Conservation (phyloP, 805 yeast species). For the Yamadazyma insecticola region DNA sequence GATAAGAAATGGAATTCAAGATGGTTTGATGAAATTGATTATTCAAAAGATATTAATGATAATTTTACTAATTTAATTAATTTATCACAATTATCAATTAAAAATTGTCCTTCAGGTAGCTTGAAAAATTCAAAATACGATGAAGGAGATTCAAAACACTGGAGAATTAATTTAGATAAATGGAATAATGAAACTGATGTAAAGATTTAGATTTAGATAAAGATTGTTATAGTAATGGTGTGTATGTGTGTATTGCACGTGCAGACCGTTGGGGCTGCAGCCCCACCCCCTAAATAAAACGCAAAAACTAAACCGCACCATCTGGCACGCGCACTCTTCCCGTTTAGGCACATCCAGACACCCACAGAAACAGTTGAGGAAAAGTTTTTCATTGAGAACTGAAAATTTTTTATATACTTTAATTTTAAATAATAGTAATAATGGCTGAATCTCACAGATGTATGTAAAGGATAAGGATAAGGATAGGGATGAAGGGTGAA, state of each 20-base stretch:
- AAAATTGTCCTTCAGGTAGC: slow-evolving; percentile 67
- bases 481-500: background rate
- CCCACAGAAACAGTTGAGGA: background rate
- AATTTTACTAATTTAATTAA: slow-evolving; percentile 32
- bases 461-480: slow-evolving; percentile 50
- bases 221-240: no score
- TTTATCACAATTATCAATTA: slow-evolving; percentile 52
- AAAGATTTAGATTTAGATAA: background rate
- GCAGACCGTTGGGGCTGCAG: no score
- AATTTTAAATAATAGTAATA: slow-evolving; percentile 22
- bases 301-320: no score
- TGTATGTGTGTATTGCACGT: no score
- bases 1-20: slow-evolving; percentile 71
- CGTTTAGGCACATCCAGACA: background rate
- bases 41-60: slow-evolving; percentile 19
- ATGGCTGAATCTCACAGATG: slow-evolving; percentile 99
- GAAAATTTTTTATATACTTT: slow-evolving; percentile 11
- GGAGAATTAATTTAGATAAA: slow-evolving; percentile 59
- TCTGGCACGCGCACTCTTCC: no score
- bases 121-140: slow-evolving; percentile 53
- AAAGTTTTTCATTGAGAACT: slow-evolving; percentile 5
- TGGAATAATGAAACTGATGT: slow-evolving; percentile 57
- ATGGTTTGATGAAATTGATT: slow-evolving; percentile 61
- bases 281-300: no score
- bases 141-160: slow-evolving; percentile 49